Conservation (phyloP, 306 rosid genomes). For the Rubus idaeus region DNA sequence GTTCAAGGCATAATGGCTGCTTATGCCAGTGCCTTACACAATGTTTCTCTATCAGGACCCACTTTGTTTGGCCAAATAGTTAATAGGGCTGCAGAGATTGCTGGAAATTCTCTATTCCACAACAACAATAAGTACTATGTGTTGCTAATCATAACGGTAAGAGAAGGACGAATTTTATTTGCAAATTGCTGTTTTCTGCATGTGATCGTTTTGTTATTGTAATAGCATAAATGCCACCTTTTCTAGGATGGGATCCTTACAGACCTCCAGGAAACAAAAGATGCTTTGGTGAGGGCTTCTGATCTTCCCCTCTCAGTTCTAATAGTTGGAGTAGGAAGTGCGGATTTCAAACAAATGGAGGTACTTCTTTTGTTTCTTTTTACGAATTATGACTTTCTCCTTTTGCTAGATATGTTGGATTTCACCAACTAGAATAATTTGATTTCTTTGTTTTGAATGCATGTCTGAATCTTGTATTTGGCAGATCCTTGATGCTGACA, state of each 20-base stretch:
- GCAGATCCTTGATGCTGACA: slow-evolving; percentile 84
- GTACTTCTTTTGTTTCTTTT: slow-evolving; percentile 29
- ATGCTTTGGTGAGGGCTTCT: slow-evolving; percentile 78
- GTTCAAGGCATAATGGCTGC: slow-evolving; percentile 84
- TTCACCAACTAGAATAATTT: neutral
- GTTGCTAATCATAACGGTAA: slow-evolving; percentile 80
- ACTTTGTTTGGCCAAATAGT: slow-evolving; percentile 84
- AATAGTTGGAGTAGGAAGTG: slow-evolving; percentile 82
- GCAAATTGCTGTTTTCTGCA: neutral
- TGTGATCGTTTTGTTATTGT: neutral
- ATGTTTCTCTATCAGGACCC: slow-evolving; percentile 67
- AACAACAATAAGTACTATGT: slow-evolving; percentile 51
- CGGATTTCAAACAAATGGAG: slow-evolving; percentile 84
- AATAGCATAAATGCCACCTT: slow-evolving; percentile 9
- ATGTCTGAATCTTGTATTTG: neutral
- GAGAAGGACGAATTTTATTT: neutral
- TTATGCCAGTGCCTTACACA: slow-evolving; percentile 56
- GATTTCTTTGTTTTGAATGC: neutral
- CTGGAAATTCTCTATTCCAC: slow-evolving; percentile 49
- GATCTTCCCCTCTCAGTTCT: slow-evolving; percentile 86
- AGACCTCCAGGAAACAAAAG: slow-evolving; percentile 81
- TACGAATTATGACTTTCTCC: neutral
- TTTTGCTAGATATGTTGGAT: neutral
- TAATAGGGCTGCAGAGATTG: slow-evolving; percentile 67
- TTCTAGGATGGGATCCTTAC: slow-evolving; percentile 83